A percentile compares a stretch with the other conserved stretches of the same genome.
phyloP scores from a whole-genome alignment of 495 filamentous ascomycete species.

The Recurvomyces mirabilis region DNA sequence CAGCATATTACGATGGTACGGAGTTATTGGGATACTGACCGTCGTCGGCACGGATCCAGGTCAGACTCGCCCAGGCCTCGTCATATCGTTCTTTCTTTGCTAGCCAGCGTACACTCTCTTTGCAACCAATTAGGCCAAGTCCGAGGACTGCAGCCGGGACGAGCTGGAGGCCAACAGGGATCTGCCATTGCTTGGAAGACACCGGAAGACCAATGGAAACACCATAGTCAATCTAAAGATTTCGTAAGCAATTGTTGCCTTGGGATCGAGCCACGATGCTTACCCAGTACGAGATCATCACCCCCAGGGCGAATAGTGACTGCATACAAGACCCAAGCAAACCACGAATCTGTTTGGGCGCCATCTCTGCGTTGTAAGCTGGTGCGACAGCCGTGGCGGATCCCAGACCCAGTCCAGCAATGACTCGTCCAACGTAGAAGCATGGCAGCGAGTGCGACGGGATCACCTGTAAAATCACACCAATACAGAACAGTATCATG shows the following conservation, averaged over 20 bases:
- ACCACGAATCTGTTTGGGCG: slow-evolving; percentile 19
- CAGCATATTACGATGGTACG: neutral
- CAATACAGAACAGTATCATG: slow-evolving; percentile 15
- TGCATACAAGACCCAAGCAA: slow-evolving; percentile 19
- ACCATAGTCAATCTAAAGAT: too few relatives aligned
- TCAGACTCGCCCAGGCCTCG: slow-evolving; percentile 17
- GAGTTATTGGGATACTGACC: neutral
- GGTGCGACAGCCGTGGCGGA: slow-evolving; percentile 15
- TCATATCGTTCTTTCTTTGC: slow-evolving; percentile 15
- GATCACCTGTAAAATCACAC: slow-evolving; percentile 26
- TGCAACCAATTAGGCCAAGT: slow-evolving; percentile 9
- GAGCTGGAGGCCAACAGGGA: slow-evolving; percentile 22
- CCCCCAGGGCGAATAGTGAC: slow-evolving; percentile 14
- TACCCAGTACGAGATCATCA: slow-evolving; percentile 9
- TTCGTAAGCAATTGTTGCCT: too few relatives aligned
- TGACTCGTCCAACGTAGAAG: slow-evolving; percentile 22
- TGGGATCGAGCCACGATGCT: too few relatives aligned
- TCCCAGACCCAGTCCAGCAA: slow-evolving; percentile 21
- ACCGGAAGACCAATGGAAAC: slow-evolving; percentile 1
- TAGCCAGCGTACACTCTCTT: slow-evolving; percentile 19
- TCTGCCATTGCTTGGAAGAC: slow-evolving; percentile 20
- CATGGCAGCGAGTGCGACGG: slow-evolving; percentile 22
- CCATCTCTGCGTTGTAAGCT: slow-evolving; percentile 19
- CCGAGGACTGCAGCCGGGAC: slow-evolving; percentile 14
- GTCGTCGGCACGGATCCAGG: slow-evolving; percentile 26